These are phyloP conservation scores for Garcia nutans DNA, from an alignment of 345 rosid genomes.

Conservation along the genomic window DNA sequence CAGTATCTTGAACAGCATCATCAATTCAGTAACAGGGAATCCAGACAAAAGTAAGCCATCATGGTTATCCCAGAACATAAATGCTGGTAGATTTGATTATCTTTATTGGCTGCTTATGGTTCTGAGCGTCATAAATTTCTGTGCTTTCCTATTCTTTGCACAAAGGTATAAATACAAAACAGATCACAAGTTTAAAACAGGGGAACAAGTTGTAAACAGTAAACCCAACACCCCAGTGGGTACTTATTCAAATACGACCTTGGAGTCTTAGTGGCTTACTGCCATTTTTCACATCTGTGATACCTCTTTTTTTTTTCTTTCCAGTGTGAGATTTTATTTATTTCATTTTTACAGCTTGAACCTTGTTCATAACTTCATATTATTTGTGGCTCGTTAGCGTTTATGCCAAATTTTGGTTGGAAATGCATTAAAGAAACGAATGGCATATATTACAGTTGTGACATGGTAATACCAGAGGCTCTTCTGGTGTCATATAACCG, in stretches of 20 bases:
- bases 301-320: background rate
- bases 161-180: constrained; percentile 60
- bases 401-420: no score
- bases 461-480: no score
- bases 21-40: constrained; percentile 59
- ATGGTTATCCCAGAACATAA: constrained; percentile 86
- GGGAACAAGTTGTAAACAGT: constrained; percentile 21
- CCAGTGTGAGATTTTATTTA: background rate
- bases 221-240: constrained; percentile 25
- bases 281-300: constrained; percentile 1
- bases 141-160: constrained; percentile 62
- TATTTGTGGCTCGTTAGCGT: no score
- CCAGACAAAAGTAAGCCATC: constrained; percentile 38
- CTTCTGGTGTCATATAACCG: no score
- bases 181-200: constrained; percentile 30
- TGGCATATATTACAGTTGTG: no score
- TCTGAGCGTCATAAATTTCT: constrained; percentile 65
- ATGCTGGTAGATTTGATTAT: constrained; percentile 71
- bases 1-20: constrained; percentile 66
- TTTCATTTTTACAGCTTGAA: no score
- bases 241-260: background rate
- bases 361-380: no score
- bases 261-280: background rate
- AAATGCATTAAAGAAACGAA: no score
- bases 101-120: constrained; percentile 74